A percentile compares a stretch with the other conserved stretches of the same genome.
phyloP scores from a whole-genome alignment of 768 basidiomycete genomes.

The Termitomyces heimii region DNA sequence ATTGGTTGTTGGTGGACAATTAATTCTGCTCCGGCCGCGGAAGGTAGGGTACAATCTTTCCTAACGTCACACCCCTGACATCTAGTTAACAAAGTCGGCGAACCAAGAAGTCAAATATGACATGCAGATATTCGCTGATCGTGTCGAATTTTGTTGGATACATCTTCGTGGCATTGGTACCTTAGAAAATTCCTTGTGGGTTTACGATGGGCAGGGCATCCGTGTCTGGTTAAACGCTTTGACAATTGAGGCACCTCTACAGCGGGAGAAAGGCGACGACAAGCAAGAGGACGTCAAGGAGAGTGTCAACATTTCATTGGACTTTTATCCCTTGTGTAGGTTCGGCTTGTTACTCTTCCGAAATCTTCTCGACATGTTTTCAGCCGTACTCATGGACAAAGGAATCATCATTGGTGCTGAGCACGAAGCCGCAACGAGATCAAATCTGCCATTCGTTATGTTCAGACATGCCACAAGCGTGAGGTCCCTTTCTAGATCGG shows the following conservation, averaged over 20 bases:
- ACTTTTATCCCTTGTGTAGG: constrained; percentile 94
- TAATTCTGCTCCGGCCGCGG: constrained; percentile 84
- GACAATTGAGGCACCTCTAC: constrained; percentile 65
- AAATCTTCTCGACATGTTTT: constrained; percentile 5
- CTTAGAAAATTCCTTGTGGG: constrained; percentile 97
- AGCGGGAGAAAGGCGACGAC: constrained; percentile 25
- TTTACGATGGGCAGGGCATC: constrained; percentile 85
- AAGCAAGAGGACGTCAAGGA: constrained; percentile 65
- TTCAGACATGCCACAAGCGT: constrained; percentile 91
- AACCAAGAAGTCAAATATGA: constrained; percentile 93
- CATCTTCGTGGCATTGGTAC: constrained; percentile 91
- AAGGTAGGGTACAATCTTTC: constrained; percentile 44
- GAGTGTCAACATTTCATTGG: constrained; percentile 86
- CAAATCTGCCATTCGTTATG: constrained; percentile 81
- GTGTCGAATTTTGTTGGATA: constrained; percentile 99
- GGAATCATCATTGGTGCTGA: constrained; percentile 97
- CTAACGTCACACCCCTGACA: not conserved
- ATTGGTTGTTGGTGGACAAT: constrained; percentile 90
- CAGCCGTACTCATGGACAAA: constrained; percentile 98
- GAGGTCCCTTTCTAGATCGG: constrained; percentile 19
- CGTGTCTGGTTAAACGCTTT: constrained; percentile 95
- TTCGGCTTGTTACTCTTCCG: constrained; percentile 16
- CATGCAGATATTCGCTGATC: constrained; percentile 93
- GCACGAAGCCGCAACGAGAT: constrained; percentile 72
- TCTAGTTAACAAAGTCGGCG: constrained; percentile 46